A percentile compares a stretch with the other conserved stretches of the same genome.
Evolutionary conservation across 2,329 filamentous ascomycete species (phyloP).

Genomic region (Aspergillus novofumigatus): DNA sequence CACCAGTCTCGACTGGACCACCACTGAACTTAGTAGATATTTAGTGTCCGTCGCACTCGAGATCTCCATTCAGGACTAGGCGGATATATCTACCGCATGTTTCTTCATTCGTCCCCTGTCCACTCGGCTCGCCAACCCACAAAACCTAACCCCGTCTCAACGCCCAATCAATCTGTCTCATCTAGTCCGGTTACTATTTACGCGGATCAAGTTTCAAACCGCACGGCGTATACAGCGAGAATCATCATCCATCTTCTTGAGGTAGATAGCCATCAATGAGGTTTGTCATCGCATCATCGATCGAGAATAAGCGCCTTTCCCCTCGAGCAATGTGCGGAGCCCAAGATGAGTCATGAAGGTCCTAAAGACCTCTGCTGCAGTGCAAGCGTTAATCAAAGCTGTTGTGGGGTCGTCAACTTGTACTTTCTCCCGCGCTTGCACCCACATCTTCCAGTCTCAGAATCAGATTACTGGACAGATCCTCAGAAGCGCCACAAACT

Average conservation of each 20-base stretch:
- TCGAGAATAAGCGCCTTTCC: conserved; percentile 12
- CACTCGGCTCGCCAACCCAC: background rate
- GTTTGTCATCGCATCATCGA: conserved; percentile 16
- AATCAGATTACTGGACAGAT: background rate
- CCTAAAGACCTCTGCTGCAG: background rate
- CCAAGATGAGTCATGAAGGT: background rate
- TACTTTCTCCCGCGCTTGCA: background rate
- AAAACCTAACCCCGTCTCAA: background rate
- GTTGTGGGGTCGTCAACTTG: background rate
- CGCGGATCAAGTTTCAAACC: too few species aligned
- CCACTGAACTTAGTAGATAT: background rate
- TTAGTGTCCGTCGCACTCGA: too few species aligned
- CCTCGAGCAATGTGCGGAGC: background rate
- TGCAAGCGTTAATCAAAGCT: background rate
- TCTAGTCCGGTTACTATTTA: background rate
- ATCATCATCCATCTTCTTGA: too few species aligned
- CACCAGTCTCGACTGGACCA: background rate
- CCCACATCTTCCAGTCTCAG: background rate
- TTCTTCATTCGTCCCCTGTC: background rate
- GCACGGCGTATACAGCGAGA: too few species aligned
- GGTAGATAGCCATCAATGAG: too few species aligned
- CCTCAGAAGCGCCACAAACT: background rate
- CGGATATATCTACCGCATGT: background rate
- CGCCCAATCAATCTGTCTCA: background rate
- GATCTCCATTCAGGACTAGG: too few species aligned